Percentiles rank a stretch among this genome's conserved stretches.
Conservation (phyloP, 2,329 filamentous ascomycete genomes). For the Penicillium sp. region DNA sequence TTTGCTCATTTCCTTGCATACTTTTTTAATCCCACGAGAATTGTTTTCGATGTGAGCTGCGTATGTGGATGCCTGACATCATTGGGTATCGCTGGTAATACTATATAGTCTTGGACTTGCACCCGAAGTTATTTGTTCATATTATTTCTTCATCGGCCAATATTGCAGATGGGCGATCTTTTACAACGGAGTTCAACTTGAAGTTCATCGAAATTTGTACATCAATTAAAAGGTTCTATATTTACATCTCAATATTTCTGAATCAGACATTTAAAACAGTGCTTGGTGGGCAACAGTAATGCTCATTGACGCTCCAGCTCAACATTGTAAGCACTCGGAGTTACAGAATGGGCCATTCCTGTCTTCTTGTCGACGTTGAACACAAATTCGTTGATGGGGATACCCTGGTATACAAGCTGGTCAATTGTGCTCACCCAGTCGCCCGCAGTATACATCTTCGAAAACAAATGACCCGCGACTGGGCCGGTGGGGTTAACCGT, state of each 20-base stretch:
- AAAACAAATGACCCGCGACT: conserved; percentile 16
- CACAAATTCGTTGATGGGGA: conserved; percentile 18
- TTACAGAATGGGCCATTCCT: conserved; percentile 6
- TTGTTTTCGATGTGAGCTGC: not conserved
- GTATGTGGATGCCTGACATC: conserved; percentile 12
- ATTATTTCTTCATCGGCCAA: no score
- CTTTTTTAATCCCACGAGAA: not conserved
- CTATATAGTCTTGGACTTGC: not conserved
- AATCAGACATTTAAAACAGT: no score
- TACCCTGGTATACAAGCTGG: conserved; percentile 3
- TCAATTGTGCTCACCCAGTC: conserved; percentile 20
- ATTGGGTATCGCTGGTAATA: conserved; percentile 3
- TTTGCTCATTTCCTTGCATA: not conserved
- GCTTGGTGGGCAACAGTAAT: no score
- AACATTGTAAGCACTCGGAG: conserved; percentile 6
- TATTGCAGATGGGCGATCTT: no score
- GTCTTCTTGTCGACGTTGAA: conserved; percentile 21
- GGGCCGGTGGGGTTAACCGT: conserved; percentile 10
- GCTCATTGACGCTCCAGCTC: conserved; percentile 6
- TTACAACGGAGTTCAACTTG: no score
- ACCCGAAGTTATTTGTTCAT: no score
- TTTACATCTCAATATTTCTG: not conserved
- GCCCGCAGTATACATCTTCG: conserved; percentile 22
- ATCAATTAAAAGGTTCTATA: no score
- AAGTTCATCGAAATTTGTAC: no score